Base-by-base conservation (phyloP, 371 early-diverging fungal species). In the Rhizopus sp. region DNA sequence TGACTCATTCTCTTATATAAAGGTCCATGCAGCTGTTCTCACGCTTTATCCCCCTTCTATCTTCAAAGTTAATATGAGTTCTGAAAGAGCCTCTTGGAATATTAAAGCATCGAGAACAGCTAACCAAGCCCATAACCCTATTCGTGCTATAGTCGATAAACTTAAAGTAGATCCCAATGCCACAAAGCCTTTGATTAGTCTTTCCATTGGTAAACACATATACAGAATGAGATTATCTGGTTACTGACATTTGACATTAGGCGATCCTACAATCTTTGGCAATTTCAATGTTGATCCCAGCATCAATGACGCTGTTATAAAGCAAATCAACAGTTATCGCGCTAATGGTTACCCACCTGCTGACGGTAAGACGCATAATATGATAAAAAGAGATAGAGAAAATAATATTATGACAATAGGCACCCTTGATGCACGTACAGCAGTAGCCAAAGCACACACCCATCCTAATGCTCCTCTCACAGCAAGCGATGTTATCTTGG, bases 221-320 rank as follows among this genome's bases (percentile, higher is more conserved):
- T 6, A 34, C 7, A 37, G 37, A 16, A 7, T 39, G 31, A 30
- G 16, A 13, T 41, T 38, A 32, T 56, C 47, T 45, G 17, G 61
- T 46, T 5, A 23, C 23, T 39, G 30, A 7, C 17, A 15, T 49
- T 48, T 31, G 12, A 45, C 1, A 33, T 31, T 63, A 81, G 87
- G 95, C 48, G 95, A 96, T 69, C 95, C 95, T 8, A 94, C 95
- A 5, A 81, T 88, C 37, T 94, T 91, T 80, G 96, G 94, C 44
- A 95, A 96, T 80, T 89, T 94, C 75, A 89, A 92, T 66, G 80
- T 89, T 13, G 83, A 90, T 64, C 66, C 81, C 16, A 80, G 69
- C 46, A 80, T 75, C 49, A 85, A 87, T 50, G 87, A 92, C 7
- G 88, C 91, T 39, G 81, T 93, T 40, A 70, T 81, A 33, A 78